Percentiles rank a stretch among this genome's conserved stretches.
These are phyloP conservation scores for Sequoiadendron giganteum DNA, from an alignment of 75 land plant genomes.

Conservation along the genomic window DNA sequence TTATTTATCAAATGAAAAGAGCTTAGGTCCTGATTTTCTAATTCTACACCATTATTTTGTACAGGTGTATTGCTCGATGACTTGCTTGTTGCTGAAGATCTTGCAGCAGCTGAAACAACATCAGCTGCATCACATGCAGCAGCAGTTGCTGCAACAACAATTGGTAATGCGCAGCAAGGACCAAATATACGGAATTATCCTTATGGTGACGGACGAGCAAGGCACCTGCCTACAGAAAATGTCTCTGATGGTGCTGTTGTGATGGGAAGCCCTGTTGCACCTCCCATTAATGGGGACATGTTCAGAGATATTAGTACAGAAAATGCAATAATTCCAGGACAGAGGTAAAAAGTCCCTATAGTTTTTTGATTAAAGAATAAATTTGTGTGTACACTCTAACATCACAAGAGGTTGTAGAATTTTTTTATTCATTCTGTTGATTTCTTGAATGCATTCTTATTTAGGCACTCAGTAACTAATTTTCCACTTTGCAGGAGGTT, in stretches of 20 bases:
- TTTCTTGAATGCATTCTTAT: background rate
- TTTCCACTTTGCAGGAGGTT: constrained; percentile 49
- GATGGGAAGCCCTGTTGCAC: constrained; percentile 90
- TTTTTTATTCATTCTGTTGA: background rate
- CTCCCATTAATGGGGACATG: constrained; percentile 91
- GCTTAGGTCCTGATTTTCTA: background rate
- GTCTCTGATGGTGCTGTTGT: constrained; percentile 82
- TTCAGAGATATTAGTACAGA: constrained; percentile 93
- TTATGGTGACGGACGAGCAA: constrained; percentile 55
- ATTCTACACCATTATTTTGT: background rate
- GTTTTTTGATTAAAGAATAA: background rate
- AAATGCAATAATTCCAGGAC: constrained; percentile 83
- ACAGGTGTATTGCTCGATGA: constrained; percentile 93
- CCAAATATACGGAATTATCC: constrained; percentile 38
- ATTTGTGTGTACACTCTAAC: background rate
- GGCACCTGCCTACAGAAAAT: constrained; percentile 34
- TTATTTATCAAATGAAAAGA: background rate
- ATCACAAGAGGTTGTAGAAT: background rate
- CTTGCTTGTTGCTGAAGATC: constrained; percentile 92
- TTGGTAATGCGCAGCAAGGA: constrained; percentile 48
- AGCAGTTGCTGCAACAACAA: constrained; percentile 68
- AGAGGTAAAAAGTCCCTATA: constrained; percentile 31
- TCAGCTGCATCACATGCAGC: constrained; percentile 90
- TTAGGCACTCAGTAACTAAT: background rate
- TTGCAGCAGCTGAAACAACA: constrained; percentile 94